Percentiles rank a stretch among this genome's conserved stretches.
phyloP scores from a whole-genome alignment of 805 yeast genomes.

The Torulaspora delbrueckii region DNA sequence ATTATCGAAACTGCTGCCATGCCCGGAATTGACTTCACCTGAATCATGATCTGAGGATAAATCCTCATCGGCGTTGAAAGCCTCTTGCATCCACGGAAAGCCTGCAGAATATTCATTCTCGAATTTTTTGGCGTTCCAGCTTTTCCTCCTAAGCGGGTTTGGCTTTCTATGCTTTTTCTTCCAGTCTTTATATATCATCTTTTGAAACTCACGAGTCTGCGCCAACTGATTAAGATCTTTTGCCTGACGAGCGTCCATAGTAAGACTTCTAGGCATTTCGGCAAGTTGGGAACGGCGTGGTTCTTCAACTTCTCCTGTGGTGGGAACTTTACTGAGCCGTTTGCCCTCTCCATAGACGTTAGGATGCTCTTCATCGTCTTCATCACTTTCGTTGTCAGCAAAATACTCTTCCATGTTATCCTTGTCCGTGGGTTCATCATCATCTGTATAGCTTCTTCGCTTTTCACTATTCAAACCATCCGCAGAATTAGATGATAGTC shows the following conservation, averaged over 20 bases:
- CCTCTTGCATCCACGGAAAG: slow-evolving; percentile 12
- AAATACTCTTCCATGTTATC: slow-evolving; percentile 22
- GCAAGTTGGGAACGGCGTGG: slow-evolving; percentile 34
- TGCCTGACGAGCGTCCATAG: slow-evolving; percentile 39
- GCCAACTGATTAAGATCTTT: slow-evolving; percentile 21
- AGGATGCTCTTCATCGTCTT: slow-evolving; percentile 19
- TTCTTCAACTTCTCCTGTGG: neutral
- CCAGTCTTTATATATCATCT: slow-evolving; percentile 35
- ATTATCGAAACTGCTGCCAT: neutral
- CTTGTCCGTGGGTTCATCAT: slow-evolving; percentile 2
- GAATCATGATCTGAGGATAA: neutral
- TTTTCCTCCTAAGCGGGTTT: slow-evolving; percentile 4
- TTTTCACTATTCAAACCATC: slow-evolving; percentile 10
- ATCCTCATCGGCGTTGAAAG: slow-evolving; percentile 11
- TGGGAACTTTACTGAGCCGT: neutral
- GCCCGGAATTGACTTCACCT: neutral
- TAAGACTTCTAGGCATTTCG: slow-evolving; percentile 43
- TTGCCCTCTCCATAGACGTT: neutral
- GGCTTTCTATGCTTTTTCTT: slow-evolving; percentile 25
- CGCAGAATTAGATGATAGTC: slow-evolving; percentile 18
- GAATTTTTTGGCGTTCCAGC: slow-evolving; percentile 16
- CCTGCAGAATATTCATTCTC: slow-evolving; percentile 23
- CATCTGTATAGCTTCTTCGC: neutral
- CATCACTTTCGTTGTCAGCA: slow-evolving; percentile 29
- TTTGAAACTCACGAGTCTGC: slow-evolving; percentile 49